Evolutionary conservation across 106 monocot genomes (phyloP), one percentile per base, ranked within the genome.

Genomic region (Gastrodia elata): DNA sequence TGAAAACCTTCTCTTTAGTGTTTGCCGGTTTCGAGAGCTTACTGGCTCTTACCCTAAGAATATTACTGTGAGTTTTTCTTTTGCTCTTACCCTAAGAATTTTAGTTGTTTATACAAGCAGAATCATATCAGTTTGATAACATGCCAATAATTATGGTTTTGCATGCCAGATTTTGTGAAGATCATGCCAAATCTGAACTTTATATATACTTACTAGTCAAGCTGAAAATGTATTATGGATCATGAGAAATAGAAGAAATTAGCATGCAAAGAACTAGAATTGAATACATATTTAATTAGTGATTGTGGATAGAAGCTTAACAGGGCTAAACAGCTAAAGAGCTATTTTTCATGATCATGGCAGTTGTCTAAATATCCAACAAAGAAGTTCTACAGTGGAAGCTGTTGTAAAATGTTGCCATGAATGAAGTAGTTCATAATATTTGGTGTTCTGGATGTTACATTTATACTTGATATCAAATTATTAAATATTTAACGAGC

Each of bases 1-100:
- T 74, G 98, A 98, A 78, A 98, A 98, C 76, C 93, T 98, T 82
- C 85, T 98, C 41, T 98, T 98, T 36, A 98, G 98, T 77, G 83
- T 98, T 0, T 98, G 98, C 68, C 82, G 98, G 57, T 98, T 98
- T 80, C 82, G 98, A 44, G 98, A 98, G 76, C 88, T 98, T 70
- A 98, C 98, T 70, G 98, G 98, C 36, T 46, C 44, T 33, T 98
- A 98, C 42, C 98, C 98, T 32, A 81, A 76, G 42, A 98, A 98
- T 70, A 89, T 98, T 39, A 93, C 93, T 20, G 98, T 93, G 75
- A 80, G 79, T 26, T 68, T 26, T 40, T 70, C 57, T 57, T 7
- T 13, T 41, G 24, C 27, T 39, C 24, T 69, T 30, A 39, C 38
- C 25, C 20, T 67, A 67, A 16, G 16, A 36, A 0, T 61, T 4